phyloP scores from a whole-genome alignment of 148 eudicot species.

The Nepenthes mirabilis region DNA sequence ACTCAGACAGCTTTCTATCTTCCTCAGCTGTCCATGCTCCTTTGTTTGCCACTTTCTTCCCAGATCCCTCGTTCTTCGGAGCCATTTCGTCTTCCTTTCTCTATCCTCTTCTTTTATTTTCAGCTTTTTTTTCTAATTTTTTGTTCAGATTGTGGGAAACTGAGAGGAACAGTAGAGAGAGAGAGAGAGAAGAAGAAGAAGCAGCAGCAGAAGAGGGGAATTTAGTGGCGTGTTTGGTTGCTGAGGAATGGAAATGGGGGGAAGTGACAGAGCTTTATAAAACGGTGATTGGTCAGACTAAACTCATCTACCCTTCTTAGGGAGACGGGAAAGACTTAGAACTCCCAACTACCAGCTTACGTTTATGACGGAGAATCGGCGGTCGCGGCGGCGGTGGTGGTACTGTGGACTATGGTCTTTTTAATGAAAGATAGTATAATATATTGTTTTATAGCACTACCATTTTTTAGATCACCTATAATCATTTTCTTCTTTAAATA shows the following conservation, averaged over 20 bases:
- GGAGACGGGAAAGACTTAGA: neutral
- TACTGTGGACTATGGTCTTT: too few species aligned
- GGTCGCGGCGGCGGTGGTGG: neutral
- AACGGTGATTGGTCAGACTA: neutral
- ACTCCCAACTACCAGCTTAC: conserved; percentile 8
- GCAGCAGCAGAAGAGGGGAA: neutral
- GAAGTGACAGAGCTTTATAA: neutral
- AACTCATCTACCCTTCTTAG: conserved; percentile 21
- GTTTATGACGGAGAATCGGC: neutral
- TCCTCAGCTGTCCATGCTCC: conserved; percentile 76
- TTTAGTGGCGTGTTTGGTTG: neutral
- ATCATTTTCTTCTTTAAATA: too few species aligned
- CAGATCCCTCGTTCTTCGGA: conserved; percentile 4
- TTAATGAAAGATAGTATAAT: too few species aligned
- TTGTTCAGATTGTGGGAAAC: neutral
- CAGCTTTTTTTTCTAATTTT: neutral
- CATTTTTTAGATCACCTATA: too few species aligned
- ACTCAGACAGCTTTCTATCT: conserved; percentile 34
- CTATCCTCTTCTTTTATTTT: neutral
- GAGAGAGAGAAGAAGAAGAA: neutral
- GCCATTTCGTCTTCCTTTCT: conserved; percentile 8
- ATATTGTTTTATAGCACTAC: too few species aligned
- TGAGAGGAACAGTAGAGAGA: neutral
- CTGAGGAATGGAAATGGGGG: neutral
- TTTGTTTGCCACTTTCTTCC: conserved; percentile 25